Conservation (phyloP, 2,329 filamentous ascomycete species). For the Alternaria triticina region DNA sequence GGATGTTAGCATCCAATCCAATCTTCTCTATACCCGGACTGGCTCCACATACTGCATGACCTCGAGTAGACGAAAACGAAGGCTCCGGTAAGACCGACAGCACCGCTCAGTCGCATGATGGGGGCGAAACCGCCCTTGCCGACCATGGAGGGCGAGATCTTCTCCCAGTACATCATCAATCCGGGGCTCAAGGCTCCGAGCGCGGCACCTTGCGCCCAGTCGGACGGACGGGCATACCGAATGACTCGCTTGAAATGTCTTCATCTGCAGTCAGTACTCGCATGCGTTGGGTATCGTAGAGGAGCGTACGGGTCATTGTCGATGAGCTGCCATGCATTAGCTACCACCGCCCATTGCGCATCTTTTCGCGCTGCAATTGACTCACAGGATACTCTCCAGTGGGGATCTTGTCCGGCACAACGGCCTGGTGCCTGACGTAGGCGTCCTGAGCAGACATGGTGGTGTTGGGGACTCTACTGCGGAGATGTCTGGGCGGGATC, state of each 20-base stretch:
- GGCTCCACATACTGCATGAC: constrained; percentile 72
- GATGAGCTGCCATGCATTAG: constrained; percentile 74
- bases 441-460: constrained; percentile 41
- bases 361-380: constrained; percentile 33
- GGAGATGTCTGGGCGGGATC: constrained; percentile 15
- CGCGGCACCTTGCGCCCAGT: constrained; percentile 75
- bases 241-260: constrained; percentile 93
- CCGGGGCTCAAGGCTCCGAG: constrained; percentile 76
- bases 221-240: constrained; percentile 81
- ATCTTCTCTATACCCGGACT: background rate
- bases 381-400: constrained; percentile 87
- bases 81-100: constrained; percentile 75
- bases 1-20: constrained; percentile 1
- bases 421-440: constrained; percentile 45
- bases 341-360: constrained; percentile 30
- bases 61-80: constrained; percentile 86
- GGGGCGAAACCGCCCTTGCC: constrained; percentile 82
- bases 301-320: constrained; percentile 92
- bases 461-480: constrained; percentile 23
- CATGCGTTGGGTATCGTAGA: constrained; percentile 5
- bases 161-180: constrained; percentile 80
- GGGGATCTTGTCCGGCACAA: constrained; percentile 78
- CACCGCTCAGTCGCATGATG: constrained; percentile 78
- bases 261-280: constrained; percentile 29
- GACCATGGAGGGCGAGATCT: constrained; percentile 81